Evolutionary conservation across 1,284 basidiomycete genomes (phyloP).

Genomic region (Mycosarcoma maydis): DNA sequence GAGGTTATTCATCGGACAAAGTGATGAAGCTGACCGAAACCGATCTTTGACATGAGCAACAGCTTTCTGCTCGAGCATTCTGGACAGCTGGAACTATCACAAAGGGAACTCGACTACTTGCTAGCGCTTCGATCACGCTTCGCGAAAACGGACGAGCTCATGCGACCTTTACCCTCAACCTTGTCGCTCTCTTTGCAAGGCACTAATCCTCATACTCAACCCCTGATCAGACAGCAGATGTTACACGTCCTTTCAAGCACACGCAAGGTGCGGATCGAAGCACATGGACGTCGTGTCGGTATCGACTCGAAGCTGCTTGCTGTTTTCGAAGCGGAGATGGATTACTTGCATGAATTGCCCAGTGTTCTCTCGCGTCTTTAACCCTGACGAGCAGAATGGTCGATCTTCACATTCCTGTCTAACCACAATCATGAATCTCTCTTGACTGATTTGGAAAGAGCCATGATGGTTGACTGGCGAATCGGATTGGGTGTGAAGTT

Average conservation of each 20-base stretch:
- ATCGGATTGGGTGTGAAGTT: too few relatives aligned
- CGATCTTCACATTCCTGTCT: too few relatives aligned
- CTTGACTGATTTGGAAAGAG: too few relatives aligned
- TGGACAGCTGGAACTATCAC: background rate
- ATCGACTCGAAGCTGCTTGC: constrained; percentile 16
- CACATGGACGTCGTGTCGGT: background rate
- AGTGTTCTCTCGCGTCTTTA: background rate
- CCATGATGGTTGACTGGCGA: too few relatives aligned
- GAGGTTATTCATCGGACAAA: too few relatives aligned
- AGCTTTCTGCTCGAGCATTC: constrained; percentile 5
- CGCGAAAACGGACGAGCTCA: background rate
- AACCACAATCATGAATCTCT: too few relatives aligned
- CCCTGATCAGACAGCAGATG: background rate
- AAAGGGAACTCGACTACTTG: constrained; percentile 1
- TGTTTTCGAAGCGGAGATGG: constrained; percentile 13
- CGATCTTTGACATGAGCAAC: too few relatives aligned
- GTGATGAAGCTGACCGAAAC: background rate
- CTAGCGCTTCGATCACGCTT: constrained; percentile 9
- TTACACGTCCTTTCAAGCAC: background rate
- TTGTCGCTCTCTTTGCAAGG: background rate
- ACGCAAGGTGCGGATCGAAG: background rate
- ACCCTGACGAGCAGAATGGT: background rate
- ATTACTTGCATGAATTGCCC: background rate
- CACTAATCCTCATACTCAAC: background rate
- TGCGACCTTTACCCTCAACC: constrained; percentile 7